Conservation (phyloP, 345 rosid genomes). For the Salix arbutifolia region DNA sequence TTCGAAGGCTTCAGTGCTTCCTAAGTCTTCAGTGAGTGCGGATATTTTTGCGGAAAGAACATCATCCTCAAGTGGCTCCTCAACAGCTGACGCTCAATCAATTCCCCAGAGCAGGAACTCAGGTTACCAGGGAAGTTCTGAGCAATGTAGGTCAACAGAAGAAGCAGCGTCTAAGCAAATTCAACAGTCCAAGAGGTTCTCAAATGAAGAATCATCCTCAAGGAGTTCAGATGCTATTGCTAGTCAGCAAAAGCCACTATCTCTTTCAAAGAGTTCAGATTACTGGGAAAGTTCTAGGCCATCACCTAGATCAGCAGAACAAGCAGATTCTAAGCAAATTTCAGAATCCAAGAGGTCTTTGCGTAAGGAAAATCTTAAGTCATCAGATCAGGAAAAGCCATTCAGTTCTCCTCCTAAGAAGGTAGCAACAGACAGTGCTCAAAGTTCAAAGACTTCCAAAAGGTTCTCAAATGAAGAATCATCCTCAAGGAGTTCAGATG, state of each 20-base stretch:
- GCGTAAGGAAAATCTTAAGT: conserved; percentile 12
- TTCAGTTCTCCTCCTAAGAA: conserved; percentile 25
- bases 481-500: conserved; percentile 16
- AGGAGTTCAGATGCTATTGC: conserved; percentile 13
- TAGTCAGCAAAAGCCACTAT: conserved; percentile 3
- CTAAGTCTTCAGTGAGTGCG: conserved; percentile 10
- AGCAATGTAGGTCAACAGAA: conserved; percentile 8
- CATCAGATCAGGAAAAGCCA: conserved; percentile 29
- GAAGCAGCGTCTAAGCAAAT: conserved; percentile 15
- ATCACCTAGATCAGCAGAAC: conserved; percentile 13
- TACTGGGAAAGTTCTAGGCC: conserved; percentile 9
- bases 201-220: conserved; percentile 7
- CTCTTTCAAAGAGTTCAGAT: conserved; percentile 20
- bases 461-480: not conserved
- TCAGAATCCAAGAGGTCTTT: conserved; percentile 21
- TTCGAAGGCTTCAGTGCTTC: conserved; percentile 17
- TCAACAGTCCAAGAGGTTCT: not conserved
- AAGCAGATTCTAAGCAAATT: conserved; percentile 5
- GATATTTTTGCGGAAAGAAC: conserved; percentile 18
- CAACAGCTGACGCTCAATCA: conserved; percentile 13
- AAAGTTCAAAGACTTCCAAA: conserved; percentile 7
- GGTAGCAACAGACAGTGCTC: conserved; percentile 26
- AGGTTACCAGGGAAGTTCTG: conserved; percentile 5
- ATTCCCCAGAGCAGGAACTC: conserved; percentile 17
- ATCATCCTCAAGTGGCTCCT: conserved; percentile 15